Conservation (phyloP, 2,329 filamentous ascomycete species). For the Diaporthe ampelina region DNA sequence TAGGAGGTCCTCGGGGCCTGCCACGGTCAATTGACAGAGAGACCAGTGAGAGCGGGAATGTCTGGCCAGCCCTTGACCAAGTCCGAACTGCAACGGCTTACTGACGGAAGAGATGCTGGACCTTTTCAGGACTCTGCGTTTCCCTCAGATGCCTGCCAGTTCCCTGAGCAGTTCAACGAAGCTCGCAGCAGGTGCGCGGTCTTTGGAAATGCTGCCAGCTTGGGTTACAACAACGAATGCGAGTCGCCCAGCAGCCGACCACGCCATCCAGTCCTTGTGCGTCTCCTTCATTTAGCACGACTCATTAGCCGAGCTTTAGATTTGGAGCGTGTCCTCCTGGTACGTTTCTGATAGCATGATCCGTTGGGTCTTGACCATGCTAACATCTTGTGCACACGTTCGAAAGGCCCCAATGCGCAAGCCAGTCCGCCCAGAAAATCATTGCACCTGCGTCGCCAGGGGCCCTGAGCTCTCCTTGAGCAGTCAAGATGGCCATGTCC, state of each 20-base stretch:
- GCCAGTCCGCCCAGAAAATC: too few relatives aligned
- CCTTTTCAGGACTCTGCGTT: too few relatives aligned
- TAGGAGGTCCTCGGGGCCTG: too few relatives aligned
- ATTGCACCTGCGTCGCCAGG: too few relatives aligned
- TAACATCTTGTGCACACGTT: neutral
- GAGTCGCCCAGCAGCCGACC: neutral
- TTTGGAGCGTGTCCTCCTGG: neutral
- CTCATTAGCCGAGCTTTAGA: neutral
- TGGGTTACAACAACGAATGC: neutral
- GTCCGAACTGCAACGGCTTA: neutral
- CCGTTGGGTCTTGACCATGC: neutral
- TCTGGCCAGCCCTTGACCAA: neutral
- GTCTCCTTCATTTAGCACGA: neutral
- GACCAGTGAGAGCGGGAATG: too few relatives aligned
- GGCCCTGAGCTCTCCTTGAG: too few relatives aligned
- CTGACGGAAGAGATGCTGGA: neutral
- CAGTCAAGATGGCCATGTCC: too few relatives aligned
- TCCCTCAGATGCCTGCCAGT: neutral
- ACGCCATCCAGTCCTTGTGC: neutral
- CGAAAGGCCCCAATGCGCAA: too few relatives aligned
- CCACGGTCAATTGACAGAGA: neutral
- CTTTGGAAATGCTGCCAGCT: neutral
- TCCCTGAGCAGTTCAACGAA: neutral
- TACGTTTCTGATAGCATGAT: neutral
- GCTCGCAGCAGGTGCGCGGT: neutral